phyloP scores from a whole-genome alignment of 306 rosid species.

The Cucurbita pepo region DNA sequence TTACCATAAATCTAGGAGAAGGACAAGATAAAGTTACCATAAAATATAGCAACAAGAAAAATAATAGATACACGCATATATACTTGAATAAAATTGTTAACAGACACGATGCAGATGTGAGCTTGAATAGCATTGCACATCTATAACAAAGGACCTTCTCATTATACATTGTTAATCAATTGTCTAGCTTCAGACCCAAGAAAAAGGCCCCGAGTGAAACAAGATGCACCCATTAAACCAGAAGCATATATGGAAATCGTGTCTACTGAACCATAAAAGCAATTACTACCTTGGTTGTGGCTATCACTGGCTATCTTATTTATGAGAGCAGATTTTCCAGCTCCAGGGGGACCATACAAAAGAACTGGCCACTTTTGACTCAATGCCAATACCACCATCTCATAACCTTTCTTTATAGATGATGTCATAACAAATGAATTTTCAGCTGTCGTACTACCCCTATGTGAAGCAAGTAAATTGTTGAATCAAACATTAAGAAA shows the following conservation, averaged over 20 bases:
- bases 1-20: neutral
- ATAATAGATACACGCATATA: neutral
- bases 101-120: neutral
- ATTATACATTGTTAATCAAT: neutral
- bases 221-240: neutral
- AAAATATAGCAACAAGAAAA: neutral
- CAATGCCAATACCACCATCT: slow-evolving; percentile 52
- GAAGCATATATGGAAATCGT: neutral
- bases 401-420: slow-evolving; percentile 43
- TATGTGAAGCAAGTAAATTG: slow-evolving; percentile 17
- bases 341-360: slow-evolving; percentile 66
- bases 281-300: slow-evolving; percentile 11
- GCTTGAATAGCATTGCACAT: neutral
- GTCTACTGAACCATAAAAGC: neutral
- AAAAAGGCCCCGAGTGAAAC: neutral
- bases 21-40: neutral
- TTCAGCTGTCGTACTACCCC: slow-evolving; percentile 25
- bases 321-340: slow-evolving; percentile 81
- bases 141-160: neutral
- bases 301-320: slow-evolving; percentile 40
- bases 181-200: neutral
- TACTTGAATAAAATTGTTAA: neutral
- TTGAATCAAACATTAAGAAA: neutral
- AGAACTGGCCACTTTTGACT: slow-evolving; percentile 87
- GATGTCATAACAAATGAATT: slow-evolving; percentile 47